Base-by-base conservation (phyloP, 441 rosid species). In the Flueggea neowawraea region DNA sequence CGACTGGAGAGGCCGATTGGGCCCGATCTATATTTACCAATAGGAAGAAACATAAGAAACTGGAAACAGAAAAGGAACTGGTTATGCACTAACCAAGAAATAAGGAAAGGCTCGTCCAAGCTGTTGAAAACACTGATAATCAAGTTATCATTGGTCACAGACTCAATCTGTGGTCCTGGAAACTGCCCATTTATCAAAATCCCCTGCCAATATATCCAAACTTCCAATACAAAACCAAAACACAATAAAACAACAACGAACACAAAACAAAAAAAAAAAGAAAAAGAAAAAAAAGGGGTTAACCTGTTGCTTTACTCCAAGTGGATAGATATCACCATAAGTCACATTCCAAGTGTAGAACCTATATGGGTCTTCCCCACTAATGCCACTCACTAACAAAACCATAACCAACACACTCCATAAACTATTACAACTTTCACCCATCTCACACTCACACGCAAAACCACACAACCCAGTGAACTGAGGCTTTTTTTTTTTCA, bases 291-390 rank as follows among this genome's bases (percentile, higher is more conserved):
- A 16, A 14, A 16, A 41, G 9, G 5, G 47, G 9, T 22, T 39
- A 22, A 91, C 97, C 93, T 81, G 84, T 76, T 87, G 93, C 72
- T 75, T 86, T 12, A 83, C 88, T 48, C 96, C 98, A 69, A 87
- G 96, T 10, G 96, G 96, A 60, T 84, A 84, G 59, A 91, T 83
- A 70, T 85, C 74, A 11, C 95, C 98, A 64, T 87, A 89, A 6
- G 95, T 84, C 41, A 87, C 80, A 73, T 87, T 92, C 98, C 98
- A 92, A 6, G 86, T 74, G 67, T 77, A 84, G 73, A 83, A 89
- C 69, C 90, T 86, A 17, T 92, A 92, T 54, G 98, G 89, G 69
- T 82, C 84, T 48, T 89, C 98, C 32, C 87, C 95, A 62, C 33
- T 67, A 43, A 57, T 15, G 72, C 69, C 66, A 36, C 45, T 52